Evolutionary conservation across 805 yeast species (phyloP), one percentile per base, ranked within the genome.

Genomic region (Metschnikowia lunata): DNA sequence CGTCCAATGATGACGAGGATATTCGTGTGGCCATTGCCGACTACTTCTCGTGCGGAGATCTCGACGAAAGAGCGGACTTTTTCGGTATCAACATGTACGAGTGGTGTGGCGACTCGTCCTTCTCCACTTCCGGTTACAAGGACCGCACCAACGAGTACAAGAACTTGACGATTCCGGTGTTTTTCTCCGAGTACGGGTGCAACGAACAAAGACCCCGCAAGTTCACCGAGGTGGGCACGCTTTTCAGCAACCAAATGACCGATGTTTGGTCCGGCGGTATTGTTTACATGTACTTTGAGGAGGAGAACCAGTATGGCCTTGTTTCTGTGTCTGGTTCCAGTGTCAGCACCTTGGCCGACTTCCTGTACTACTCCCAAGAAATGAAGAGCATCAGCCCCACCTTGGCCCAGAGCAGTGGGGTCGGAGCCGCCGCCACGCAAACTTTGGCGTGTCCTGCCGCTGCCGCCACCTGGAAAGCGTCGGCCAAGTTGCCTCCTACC

Each of bases 221-320:
- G 57, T 88, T 88, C 70, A 73, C 82, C 30, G 96, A 88, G 61
- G 86, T 88, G 47, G 75, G 71, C 12, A 76, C 89, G 5, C 63
- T 88, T 7, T 88, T 75, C 69, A 66, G 81, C 29, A 71, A 66
- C 49, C 68, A 85, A 26, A 88, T 88, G 96, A 83, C 93, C 39
- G 85, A 79, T 58, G 90, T 88, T 41, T 88, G 95, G 93, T 86
- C 95, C 34, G 96, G 96, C 61, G 96, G 96, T 66, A 85, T 88
- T 56, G 91, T 86, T 42, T 88, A 88, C 76, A 86, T 86, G 93
- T 88, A 86, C 71, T 85, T 83, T 63, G 80, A 88, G 72, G 96
- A 88, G 67, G 82, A 67, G 37, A 88, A 88, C 67, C 64, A 85
- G 54, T 88, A 87, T 61, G 96, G 96, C 49, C 75, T 88, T 49